Evolutionary conservation across 371 early-diverging fungal species (phyloP), one percentile per base, ranked within the genome.

Genomic region (Phascolomyces articulosus): DNA sequence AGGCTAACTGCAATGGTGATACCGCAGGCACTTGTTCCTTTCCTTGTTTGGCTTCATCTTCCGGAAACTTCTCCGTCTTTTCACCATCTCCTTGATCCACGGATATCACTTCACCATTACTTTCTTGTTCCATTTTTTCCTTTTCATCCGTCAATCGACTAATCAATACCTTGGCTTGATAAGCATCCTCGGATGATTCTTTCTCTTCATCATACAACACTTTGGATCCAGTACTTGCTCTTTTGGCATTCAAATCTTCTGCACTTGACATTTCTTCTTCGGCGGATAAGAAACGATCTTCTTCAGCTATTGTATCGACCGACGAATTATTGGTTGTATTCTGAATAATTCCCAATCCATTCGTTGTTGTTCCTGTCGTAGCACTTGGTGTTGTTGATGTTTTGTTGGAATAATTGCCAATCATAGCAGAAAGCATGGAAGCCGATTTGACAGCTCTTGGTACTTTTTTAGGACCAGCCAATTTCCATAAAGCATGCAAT

Each of bases 401-500:
- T 11, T 4, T 31, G 15, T 28, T 40, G 31, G 13, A 29, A 23
- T 38, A 56, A n/a, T 51, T 51, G 21, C 40, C 56, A 10, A 56
- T 27, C 41, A 28, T 41, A 3, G 60, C 60, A 2, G 44, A 20
- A 11, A 59, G 48, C 60, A 48, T 48, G 10, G 60, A 59, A 26
- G 41, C 60, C n/a, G 41, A 23, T 31, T 38, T 38, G 34, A 20
- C 10, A 11, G 16, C 18, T 4, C 28, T 4, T 28, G 18, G 21
- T 20, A 21, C 16, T 54, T 47, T n/a, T 51, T 58, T 55, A 11
- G 65, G 61, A 24, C 75, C 72, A 4, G 80, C 74, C 49, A 77
- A 26, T 2, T 78, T 69, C 93, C 93, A 92, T 40, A 88, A 64
- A 0, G 55, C 60, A 40, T 80, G 64, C 34, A 91, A 70, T 20